Base-by-base conservation (phyloP, 2,329 filamentous ascomycete genomes). In the Alternaria sp. region DNA sequence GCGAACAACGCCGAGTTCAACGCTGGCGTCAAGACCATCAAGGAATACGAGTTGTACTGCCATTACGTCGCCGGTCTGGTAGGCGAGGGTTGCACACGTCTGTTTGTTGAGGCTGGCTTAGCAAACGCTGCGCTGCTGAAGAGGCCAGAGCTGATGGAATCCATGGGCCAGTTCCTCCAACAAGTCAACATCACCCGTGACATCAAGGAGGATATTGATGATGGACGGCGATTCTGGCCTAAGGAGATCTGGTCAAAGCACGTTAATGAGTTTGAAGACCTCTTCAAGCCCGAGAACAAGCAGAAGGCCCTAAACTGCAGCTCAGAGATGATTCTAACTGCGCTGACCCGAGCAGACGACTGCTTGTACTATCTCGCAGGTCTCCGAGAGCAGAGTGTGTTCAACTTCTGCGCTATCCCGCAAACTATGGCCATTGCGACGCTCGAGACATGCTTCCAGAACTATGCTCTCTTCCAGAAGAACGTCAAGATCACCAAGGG, bases 111-210 rank as follows among this genome's bases (percentile, higher is more conserved):
- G 76, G 90, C 91, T 51, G 87, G 91, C 63, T 89, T 96, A 58
- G 95, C 93, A 62, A 97, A 97, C 78, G 90, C 92, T 3, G 91
- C 89, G 57, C 86, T 99, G 52, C 82, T 94, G 53, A 86, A 94
- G 64, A 88, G 92, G 52, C 89, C 91, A 34, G 84, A 92, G 62
- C 86, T 99, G 51, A 92, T 93, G 70, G 94, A 97, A 80, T 94
- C 93, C 44, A 99, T 99, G 95, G 95, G 93, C 24, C 91, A 97
- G 69, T 97, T 99, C 80, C 83, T 99, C 63, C 95, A 99, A 77
- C 97, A 99, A 84, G 96, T 93, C 67, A 99, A 99, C 84, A 97
- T 99, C 78, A 97, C 98, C 75, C 92, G 95, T 75, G 95, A 99
- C 78, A 87, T 98, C 65, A 88, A 89, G 70, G 95, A 99, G 79